Percentiles rank a stretch among this genome's conserved stretches.
Conservation (phyloP, 177 flowering plant genomes). For the Tripterygium wilfordii region DNA sequence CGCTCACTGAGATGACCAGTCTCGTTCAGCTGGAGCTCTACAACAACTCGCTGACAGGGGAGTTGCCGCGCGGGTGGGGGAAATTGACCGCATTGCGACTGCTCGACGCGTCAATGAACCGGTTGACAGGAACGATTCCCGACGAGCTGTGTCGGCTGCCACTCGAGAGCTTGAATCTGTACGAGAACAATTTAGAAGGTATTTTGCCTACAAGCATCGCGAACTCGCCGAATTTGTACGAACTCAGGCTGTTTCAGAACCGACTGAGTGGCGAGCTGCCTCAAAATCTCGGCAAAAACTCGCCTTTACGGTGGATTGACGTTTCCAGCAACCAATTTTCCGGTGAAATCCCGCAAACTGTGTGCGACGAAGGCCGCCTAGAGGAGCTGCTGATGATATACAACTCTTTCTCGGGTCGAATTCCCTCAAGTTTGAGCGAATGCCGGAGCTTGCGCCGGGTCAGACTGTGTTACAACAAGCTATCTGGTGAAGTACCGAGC, state of each 20-base stretch:
- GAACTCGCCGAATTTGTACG: slow-evolving; percentile 42
- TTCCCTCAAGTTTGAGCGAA: slow-evolving; percentile 38
- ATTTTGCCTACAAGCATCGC: slow-evolving; percentile 44
- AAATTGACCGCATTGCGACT: slow-evolving; percentile 38
- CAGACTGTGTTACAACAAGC: slow-evolving; percentile 36
- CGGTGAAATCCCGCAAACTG: slow-evolving; percentile 40
- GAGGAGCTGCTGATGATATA: slow-evolving; percentile 45
- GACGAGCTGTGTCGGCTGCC: slow-evolving; percentile 43
- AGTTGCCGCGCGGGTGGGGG: slow-evolving; percentile 40
- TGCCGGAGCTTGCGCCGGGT: slow-evolving; percentile 50
- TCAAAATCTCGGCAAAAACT: slow-evolving; percentile 39
- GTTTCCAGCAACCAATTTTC: slow-evolving; percentile 42
- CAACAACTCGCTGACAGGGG: slow-evolving; percentile 56
- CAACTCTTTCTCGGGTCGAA: slow-evolving; percentile 45
- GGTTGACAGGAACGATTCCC: slow-evolving; percentile 46
- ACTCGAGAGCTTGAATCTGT: slow-evolving; percentile 56
- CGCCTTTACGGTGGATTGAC: slow-evolving; percentile 46
- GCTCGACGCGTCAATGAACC: slow-evolving; percentile 63
- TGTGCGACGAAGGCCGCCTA: slow-evolving; percentile 40
- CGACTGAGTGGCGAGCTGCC: slow-evolving; percentile 45
- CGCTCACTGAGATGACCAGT: slow-evolving; percentile 38
- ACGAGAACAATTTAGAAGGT: slow-evolving; percentile 50
- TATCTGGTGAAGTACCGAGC: slow-evolving; percentile 56
- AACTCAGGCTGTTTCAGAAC: slow-evolving; percentile 48
- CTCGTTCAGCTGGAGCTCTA: slow-evolving; percentile 62